phyloP scores from a whole-genome alignment of 2,329 filamentous ascomycete species.

The Xylaria sp. region DNA sequence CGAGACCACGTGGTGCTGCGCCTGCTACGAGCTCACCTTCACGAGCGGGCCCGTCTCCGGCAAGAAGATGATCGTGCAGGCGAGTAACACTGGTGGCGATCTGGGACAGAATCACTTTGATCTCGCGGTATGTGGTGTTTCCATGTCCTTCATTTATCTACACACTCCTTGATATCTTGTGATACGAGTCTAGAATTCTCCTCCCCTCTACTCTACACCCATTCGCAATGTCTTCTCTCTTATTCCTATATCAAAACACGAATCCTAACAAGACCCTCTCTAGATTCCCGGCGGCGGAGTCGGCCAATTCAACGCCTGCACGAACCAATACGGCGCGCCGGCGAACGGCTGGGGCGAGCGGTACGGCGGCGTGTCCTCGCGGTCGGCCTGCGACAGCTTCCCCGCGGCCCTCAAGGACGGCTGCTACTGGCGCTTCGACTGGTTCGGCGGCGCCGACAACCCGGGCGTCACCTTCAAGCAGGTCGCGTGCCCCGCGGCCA shows the following conservation, averaged over 20 bases:
- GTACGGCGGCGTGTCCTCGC: constrained; percentile 67
- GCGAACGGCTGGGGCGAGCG: constrained; percentile 64
- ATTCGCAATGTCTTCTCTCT: background rate
- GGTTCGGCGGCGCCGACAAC: constrained; percentile 70
- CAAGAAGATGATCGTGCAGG: constrained; percentile 71
- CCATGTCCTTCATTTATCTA: background rate
- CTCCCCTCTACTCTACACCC: background rate
- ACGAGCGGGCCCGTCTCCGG: constrained; percentile 63
- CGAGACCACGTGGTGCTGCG: constrained; percentile 73
- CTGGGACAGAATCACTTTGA: constrained; percentile 67
- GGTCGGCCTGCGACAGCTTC: constrained; percentile 63
- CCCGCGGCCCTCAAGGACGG: constrained; percentile 65
- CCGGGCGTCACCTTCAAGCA: constrained; percentile 65
- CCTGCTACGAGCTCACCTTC: constrained; percentile 70
- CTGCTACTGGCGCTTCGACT: constrained; percentile 73
- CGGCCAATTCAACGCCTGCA: constrained; percentile 63
- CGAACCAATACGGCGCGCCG: constrained; percentile 57
- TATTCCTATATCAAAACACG: background rate
- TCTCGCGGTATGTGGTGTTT: constrained; percentile 53
- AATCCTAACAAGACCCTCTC: background rate
- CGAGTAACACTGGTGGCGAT: constrained; percentile 68
- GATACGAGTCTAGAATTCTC: background rate
- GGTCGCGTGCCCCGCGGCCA: constrained; percentile 64
- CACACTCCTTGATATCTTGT: background rate
- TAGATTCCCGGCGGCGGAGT: constrained; percentile 64